Evolutionary conservation across 495 filamentous ascomycete genomes (phyloP).

Genomic region (Lepidopterella palustris): DNA sequence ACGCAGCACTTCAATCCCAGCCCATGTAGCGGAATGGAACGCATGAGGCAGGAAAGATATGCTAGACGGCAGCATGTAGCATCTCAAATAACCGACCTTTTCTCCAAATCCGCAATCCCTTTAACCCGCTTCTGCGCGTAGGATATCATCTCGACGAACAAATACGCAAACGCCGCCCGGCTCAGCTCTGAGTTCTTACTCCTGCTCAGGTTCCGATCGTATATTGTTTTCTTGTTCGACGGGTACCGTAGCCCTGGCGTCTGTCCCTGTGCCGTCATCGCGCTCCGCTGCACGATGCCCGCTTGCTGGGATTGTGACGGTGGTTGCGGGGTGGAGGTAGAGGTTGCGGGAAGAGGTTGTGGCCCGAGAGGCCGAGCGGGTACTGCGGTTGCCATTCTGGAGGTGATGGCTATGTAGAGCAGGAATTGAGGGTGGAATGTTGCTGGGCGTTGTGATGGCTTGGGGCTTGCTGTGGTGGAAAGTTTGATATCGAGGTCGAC

Average conservation of each 20-base stretch:
- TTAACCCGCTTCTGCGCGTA: conserved; percentile 89
- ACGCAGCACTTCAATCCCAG: neutral
- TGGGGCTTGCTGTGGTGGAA: neutral
- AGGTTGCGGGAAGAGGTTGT: neutral
- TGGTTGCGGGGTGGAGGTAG: neutral
- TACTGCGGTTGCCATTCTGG: neutral
- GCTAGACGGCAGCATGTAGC: neutral
- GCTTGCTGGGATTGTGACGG: neutral
- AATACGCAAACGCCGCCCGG: conserved; percentile 86
- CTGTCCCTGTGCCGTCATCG: neutral
- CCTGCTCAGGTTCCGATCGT: conserved; percentile 89
- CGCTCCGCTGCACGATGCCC: neutral
- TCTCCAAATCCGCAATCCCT: conserved; percentile 88
- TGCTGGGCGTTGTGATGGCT: neutral
- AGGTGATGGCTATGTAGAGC: neutral
- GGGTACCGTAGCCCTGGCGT: conserved; percentile 77
- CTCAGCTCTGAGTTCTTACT: conserved; percentile 80
- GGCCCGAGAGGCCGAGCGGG: neutral
- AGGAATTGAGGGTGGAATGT: neutral
- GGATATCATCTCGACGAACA: conserved; percentile 94
- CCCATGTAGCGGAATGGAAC: too few species aligned
- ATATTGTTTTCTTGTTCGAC: conserved; percentile 95
- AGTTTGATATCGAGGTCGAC: neutral
- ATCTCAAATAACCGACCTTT: conserved; percentile 71
- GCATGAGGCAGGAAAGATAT: conserved; percentile 1